Base-by-base conservation (phyloP, 2,329 filamentous ascomycete genomes). In the Cadophora luteo-olivacea region DNA sequence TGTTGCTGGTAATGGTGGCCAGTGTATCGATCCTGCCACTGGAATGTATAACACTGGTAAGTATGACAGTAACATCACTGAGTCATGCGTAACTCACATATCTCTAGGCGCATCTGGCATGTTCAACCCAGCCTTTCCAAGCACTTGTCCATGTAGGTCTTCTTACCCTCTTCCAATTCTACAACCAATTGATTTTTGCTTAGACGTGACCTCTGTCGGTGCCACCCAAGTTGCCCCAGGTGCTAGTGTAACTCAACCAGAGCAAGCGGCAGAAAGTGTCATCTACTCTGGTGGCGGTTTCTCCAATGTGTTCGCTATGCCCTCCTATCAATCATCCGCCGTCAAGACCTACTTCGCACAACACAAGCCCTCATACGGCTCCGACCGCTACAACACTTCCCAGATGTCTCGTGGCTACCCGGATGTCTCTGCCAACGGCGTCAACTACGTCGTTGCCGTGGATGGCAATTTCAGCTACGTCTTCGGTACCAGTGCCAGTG, bases 271-370 rank as follows among this genome's bases (percentile, higher is more conserved):
- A 68, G 80, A 84, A 72, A 81, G 79, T 0, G 78, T 96, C 81
- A 87, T 97, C 77, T 94, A 94, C 82, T 90, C 86, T n/a, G 89
- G 90, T 16, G 82, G 89, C 68, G 92, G 95, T 76, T 96, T 95
- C 77, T 88, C 89, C 24, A 82, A 73, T 83, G 84, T 77, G 73
- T 84, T 55, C 83, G 83, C 3, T 1, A 33, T 63, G 24, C 84
- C 85, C 0, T 71, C 75, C 16, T 87, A 86, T 75, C 85, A 87
- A 71, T 73, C 77, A 9, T 67, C 72, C 1, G 70, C 73, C 9
- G 41, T 78, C 1, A 67, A 71, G 4, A 65, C 70, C 4, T 77
- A 75, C 61, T 76, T 75, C 51, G 64, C 67, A 2, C 22, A 72
- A 9, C 67, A 73, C 61, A 63, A 69, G 19, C 74, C 74, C 5